These are phyloP conservation scores for Larix kaempferi DNA, from an alignment of 75 land plant species.

Conservation along the genomic window DNA sequence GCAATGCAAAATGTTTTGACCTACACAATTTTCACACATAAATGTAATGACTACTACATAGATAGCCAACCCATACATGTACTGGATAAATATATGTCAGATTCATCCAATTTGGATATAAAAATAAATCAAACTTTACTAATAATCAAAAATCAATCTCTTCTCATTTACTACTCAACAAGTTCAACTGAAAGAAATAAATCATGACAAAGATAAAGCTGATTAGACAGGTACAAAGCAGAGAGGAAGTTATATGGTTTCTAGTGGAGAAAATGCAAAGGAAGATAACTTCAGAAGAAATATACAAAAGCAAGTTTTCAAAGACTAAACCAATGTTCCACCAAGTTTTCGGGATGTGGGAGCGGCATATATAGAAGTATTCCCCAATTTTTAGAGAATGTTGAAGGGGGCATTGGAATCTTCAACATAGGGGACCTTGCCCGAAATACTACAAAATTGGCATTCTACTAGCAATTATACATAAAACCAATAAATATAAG, in stretches of 20 bases:
- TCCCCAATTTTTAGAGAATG: no score
- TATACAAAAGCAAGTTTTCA: neutral
- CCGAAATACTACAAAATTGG: no score
- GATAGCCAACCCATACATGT: neutral
- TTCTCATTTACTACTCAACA: neutral
- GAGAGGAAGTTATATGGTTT: neutral
- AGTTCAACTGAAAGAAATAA: neutral
- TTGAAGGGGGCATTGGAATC: no score
- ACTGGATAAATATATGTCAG: neutral
- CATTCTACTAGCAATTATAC: no score
- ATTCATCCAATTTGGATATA: neutral
- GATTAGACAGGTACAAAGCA: neutral
- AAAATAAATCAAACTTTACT: neutral
- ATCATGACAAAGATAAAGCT: neutral
- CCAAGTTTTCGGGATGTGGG: no score
- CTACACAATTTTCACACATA: constrained; percentile 20
- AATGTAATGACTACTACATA: neutral
- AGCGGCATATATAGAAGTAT: no score
- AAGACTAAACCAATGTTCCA: no score
- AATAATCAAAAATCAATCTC: neutral
- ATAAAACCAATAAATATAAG: no score
- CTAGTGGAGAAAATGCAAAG: neutral
- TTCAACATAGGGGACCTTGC: no score
- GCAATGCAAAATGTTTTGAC: constrained; percentile 64
- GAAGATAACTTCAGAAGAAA: neutral